Base-by-base conservation (phyloP, 2,329 filamentous ascomycete species). In the Exserohilum rostratum region DNA sequence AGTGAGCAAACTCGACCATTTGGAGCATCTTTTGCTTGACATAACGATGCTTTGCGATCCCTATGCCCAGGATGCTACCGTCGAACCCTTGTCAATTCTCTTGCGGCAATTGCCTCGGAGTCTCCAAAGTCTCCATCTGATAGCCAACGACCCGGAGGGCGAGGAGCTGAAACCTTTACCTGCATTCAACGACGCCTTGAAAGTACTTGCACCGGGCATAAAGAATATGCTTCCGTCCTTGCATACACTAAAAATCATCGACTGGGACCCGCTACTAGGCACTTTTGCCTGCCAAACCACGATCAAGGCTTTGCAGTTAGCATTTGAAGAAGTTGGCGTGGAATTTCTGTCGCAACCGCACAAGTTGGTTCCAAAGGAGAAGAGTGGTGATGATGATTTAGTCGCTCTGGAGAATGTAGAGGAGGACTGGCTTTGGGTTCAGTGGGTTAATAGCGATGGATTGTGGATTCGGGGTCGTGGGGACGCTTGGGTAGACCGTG, bases 361-460 rank as follows among this genome's bases (percentile, higher is more conserved):
- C 30, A 10, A 34, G 13, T 10, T 2, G 12, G 22, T 20, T 15
- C 4, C 9, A n/a, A n/a, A n/a, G n/a, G 2, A 27, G n/a, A 20
- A n/a, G 11, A 5, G 7, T n/a, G 17, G 3, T 5, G n/a, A 35
- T 3, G 7, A 34, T 7, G 27, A 46, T 31, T 11, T 57, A 17
- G 11, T n/a, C 25, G 7, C 6, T 7, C 15, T 35, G 18, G 51
- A 45, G 7, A n/a, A 22, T 18, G 43, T 29, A 13, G 49, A 53
- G 15, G 38, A 44, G 33, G 50, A 29, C 22, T 53, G 40, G 50
- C 13, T 54, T 5, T 54, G 39, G 54, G 30, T 57, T 22, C 34
- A 49, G 22, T 27, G 17, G 29, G 15, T 42, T 29, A n/a, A 44
- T 31, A 3, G n/a, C 35, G 18, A 46, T 4, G 31, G 22, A 10